Base-by-base conservation (phyloP, 179 eudicot species). In the Patellifolia procumbens region DNA sequence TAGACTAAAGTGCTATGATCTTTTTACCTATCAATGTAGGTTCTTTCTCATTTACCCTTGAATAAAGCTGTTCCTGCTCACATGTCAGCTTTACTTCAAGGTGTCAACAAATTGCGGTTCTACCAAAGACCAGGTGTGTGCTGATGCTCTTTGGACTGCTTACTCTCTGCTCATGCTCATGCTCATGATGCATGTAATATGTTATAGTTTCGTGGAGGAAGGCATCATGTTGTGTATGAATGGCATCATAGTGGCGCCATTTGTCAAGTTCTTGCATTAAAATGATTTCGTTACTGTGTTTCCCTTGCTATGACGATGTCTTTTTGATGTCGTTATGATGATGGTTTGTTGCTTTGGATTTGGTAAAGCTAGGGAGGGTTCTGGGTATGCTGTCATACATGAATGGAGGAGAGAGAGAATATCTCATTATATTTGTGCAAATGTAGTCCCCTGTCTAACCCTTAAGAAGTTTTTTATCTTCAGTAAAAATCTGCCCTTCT, bases 61-160 rank as follows among this genome's bases (percentile, higher is more conserved):
- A 81, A 82, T 73, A 89, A 90, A 83, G 97, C 99, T 82, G 87
- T 87, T 60, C 91, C 97, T 52, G 88, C 79, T 37, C 98, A 96
- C 78, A 96, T 96, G 98, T 90, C 99, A 60, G 97, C 90, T 35
- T 76, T 93, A 74, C 83, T 96, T 74, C 99, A 96, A 80, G 89
- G 91, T 85, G 98, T 96, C 53, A 91, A 93, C 85, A 88, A 74
- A 72, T 87, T 96, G 66, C 90, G 98, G 43, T 93, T 88, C 78
- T 96, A 93, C 80, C 82, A 89, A 77, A 77, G 84, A 80, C 76
- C 97, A 90, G 99, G 99, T 96, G 88, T 81, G 91, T 61, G 72
- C 76, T 78, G 61, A 26, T 31, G 56, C 12, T 8, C 61, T 19
- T 64, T 43, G n/a, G n/a, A n/a, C 66, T 35, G 19, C 3, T 63